Conservation (phyloP, 257 asterid genomes). For the Penstemon newberryi region DNA sequence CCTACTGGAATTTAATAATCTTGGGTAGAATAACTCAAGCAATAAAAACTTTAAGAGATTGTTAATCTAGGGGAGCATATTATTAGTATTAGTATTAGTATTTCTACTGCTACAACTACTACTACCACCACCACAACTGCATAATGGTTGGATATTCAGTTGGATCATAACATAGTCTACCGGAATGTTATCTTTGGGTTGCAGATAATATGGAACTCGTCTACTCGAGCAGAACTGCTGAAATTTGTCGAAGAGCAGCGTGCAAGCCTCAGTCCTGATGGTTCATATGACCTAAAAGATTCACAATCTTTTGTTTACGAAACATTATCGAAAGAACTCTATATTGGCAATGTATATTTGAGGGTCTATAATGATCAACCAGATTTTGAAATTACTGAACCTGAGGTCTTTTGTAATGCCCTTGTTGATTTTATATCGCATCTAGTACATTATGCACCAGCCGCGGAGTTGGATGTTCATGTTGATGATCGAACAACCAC, state of each 20-base stretch:
- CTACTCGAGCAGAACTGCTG: constrained; percentile 82
- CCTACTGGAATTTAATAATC: neutral
- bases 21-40: neutral
- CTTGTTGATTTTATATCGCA: constrained; percentile 81
- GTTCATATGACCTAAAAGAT: constrained; percentile 74
- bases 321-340: constrained; percentile 79
- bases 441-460: constrained; percentile 55
- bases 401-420: constrained; percentile 85
- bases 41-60: neutral
- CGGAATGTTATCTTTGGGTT: constrained; percentile 25
- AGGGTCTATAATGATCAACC: constrained; percentile 97
- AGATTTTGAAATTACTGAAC: constrained; percentile 84
- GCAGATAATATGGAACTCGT: constrained; percentile 98
- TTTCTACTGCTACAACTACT: too few species aligned
- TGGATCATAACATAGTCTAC: constrained; percentile 22
- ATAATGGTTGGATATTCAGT: constrained; percentile 7
- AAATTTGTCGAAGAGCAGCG: constrained; percentile 90
- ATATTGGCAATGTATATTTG: constrained; percentile 90
- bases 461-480: constrained; percentile 34
- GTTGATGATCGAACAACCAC: constrained; percentile 39
- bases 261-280: constrained; percentile 71
- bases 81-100: too few species aligned
- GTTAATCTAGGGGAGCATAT: neutral
- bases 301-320: constrained; percentile 77
- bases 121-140: too few species aligned